phyloP scores from a whole-genome alignment of 2,329 filamentous ascomycete genomes.

The Cordyceps javanica region DNA sequence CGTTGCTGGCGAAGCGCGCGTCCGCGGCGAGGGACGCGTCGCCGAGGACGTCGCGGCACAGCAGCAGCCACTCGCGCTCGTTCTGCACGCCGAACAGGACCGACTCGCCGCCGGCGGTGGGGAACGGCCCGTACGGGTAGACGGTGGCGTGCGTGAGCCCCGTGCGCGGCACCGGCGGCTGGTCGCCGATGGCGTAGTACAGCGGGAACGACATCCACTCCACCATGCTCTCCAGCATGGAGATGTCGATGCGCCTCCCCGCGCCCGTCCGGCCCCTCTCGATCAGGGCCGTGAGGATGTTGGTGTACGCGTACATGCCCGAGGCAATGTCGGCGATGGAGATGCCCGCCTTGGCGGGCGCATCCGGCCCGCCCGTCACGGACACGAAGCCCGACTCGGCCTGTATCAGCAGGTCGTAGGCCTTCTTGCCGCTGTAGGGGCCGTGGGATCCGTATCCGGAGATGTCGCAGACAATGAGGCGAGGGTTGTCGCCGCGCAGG shows the following conservation, averaged over 20 bases:
- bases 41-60: conserved; percentile 41
- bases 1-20: conserved; percentile 41
- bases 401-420: conserved; percentile 49
- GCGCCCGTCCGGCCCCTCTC: conserved; percentile 41
- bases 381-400: conserved; percentile 48
- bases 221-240: conserved; percentile 52
- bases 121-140: conserved; percentile 51
- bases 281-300: conserved; percentile 43
- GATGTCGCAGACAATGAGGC: conserved; percentile 48
- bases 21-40: conserved; percentile 37
- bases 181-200: conserved; percentile 45
- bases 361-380: conserved; percentile 39
- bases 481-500: conserved; percentile 34
- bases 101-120: conserved; percentile 38
- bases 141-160: conserved; percentile 49
- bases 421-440: conserved; percentile 48
- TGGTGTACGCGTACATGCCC: conserved; percentile 46
- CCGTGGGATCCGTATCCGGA: conserved; percentile 46
- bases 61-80: conserved; percentile 47
- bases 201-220: conserved; percentile 55
- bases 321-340: conserved; percentile 50
- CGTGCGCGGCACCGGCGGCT: conserved; percentile 34
- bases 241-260: conserved; percentile 47
- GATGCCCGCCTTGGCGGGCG: conserved; percentile 45
- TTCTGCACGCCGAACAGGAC: conserved; percentile 55